Evolutionary conservation across 225 moss, liverwort and hornwort genomes (phyloP), one percentile per base, ranked within the genome.

Genomic region (Sphagnum tenellum): DNA sequence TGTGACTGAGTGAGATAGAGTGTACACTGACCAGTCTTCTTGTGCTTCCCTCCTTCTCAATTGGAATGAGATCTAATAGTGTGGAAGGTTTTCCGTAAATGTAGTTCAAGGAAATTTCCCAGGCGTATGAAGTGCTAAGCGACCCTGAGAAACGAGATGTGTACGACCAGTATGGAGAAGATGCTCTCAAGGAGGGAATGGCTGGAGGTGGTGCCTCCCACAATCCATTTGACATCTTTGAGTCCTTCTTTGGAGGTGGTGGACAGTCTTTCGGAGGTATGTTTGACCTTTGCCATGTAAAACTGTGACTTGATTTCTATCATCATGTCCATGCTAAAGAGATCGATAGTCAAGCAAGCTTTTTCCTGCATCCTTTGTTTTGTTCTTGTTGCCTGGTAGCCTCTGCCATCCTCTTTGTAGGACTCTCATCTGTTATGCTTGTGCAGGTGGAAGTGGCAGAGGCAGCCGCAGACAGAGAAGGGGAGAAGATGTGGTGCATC

Each of bases 401-500:
- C 64, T 66, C 54, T 1, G 3, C 3, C 8, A 69, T 12, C 4
- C 0, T 2, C 2, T 14, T 12, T 48, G 9, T 54, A 3, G 8
- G 4, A 4, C 1, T 64, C 7, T 29, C n/a, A 45, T 44, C 45
- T 65, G 60, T 14, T 12, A 13, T 54, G 5, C 12, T 14, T 68
- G 29, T 66, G 5, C 68, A 81, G 68, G 78, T 72, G 63, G 89
- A 10, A 87, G 91, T 66, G 88, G 79, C 9, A 78, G 89, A 44
- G 89, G 89, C 12, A 72, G 83, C 8, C 70, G 95, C 5, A 86
- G 95, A 2, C 95, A 95, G 70, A 82, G 88, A 55, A 78, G 88
- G 50, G 95, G 95, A 5, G 92, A 92, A 64, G 95, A 95, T 55
- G 92, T 95, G 0, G 92, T 95, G 0, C 95, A 95, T 50, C 88